Percentiles rank a stretch among this genome's conserved stretches.
Evolutionary conservation across 371 early-diverging fungal species (phyloP).

Genomic region (Saksenaea vasiformis): DNA sequence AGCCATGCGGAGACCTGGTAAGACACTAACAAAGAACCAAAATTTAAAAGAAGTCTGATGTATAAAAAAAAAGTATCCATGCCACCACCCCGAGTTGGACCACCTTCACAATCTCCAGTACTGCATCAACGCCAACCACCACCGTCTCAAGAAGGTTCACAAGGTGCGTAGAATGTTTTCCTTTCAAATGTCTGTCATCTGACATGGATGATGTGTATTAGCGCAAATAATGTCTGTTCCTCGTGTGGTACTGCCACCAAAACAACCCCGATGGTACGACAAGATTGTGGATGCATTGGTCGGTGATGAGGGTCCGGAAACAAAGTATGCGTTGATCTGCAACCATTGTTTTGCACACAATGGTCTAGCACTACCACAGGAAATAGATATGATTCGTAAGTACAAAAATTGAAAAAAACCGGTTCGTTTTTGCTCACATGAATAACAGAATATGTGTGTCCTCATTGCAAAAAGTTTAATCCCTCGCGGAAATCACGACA

Average conservation of each 20-base stretch:
- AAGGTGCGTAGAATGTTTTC: conserved; percentile 9
- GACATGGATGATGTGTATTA: background rate
- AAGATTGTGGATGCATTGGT: conserved; percentile 84
- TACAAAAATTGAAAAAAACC: background rate
- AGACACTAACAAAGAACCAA: background rate
- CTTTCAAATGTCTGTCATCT: conserved; percentile 7
- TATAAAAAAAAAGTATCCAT: conserved; percentile 6
- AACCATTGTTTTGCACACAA: conserved; percentile 88
- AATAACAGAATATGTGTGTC: conserved; percentile 23
- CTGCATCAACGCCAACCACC: background rate
- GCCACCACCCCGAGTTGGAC: conserved; percentile 7
- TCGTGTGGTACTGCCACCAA: conserved; percentile 8
- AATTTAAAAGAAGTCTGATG: background rate
- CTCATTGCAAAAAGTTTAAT: conserved; percentile 27
- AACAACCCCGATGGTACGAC: conserved; percentile 71
- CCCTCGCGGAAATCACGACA: conserved; percentile 23
- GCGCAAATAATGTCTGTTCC: background rate
- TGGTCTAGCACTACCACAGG: conserved; percentile 87
- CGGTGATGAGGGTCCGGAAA: conserved; percentile 81
- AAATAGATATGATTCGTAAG: conserved; percentile 74
- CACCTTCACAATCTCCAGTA: background rate
- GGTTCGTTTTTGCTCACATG: background rate
- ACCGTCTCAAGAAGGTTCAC: background rate
- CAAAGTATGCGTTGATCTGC: conserved; percentile 92
- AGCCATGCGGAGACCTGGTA: conserved; percentile 16